phyloP scores from a whole-genome alignment of 2,329 filamentous ascomycete species.

The Fusarium coicis region DNA sequence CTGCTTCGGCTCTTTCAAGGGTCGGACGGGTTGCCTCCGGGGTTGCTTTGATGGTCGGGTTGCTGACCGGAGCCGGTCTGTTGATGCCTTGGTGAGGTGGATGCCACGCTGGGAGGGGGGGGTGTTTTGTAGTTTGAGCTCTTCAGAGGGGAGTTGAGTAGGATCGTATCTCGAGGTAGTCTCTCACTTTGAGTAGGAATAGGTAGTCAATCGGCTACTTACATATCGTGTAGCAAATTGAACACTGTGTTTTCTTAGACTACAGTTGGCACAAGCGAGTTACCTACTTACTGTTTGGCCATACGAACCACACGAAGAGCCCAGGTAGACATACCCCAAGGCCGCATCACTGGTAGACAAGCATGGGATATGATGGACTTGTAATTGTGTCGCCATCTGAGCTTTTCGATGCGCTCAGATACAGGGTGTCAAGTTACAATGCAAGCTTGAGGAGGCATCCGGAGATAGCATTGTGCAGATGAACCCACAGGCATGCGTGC shows the following conservation, averaged over 20 bases:
- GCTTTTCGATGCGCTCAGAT: too few relatives aligned
- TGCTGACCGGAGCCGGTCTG: conserved; percentile 27
- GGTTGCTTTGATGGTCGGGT: background rate
- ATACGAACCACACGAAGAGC: background rate
- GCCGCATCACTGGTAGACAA: background rate
- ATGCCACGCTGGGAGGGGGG: background rate
- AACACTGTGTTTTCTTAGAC: background rate
- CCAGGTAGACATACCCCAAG: fast-evolving
- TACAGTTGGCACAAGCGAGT: background rate
- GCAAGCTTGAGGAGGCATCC: background rate
- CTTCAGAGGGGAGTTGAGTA: too few relatives aligned
- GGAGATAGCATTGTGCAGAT: too few relatives aligned
- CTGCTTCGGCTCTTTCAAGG: background rate
- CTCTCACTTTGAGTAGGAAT: background rate
- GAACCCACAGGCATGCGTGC: background rate
- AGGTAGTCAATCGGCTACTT: background rate
- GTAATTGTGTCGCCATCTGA: background rate
- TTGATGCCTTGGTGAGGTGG: conserved; percentile 26
- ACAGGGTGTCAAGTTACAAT: too few relatives aligned
- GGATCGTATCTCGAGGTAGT: fast-evolving
- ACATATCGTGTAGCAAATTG: background rate
- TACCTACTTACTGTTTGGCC: background rate
- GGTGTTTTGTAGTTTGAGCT: background rate
- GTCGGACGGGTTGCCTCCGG: background rate
- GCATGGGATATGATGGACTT: fast-evolving